Conservation (phyloP, 2,329 filamentous ascomycete genomes). For the Tolypocladium tropicale region DNA sequence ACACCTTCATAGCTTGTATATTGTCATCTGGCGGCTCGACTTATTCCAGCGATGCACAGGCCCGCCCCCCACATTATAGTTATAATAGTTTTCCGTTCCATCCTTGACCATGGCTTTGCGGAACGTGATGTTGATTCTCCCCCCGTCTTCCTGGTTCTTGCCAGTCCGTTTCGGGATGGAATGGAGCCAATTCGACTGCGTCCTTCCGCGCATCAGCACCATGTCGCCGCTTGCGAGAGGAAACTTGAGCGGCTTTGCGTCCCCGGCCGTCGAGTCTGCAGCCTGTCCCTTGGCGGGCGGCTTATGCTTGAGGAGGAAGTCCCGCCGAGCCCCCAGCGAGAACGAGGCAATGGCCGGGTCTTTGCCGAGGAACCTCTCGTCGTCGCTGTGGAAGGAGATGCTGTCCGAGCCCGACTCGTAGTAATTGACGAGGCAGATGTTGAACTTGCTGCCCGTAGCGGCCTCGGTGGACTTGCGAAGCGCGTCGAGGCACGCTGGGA, state of each 20-base stretch:
- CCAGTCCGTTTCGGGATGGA: constrained; percentile 66
- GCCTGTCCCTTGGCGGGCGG: constrained; percentile 30
- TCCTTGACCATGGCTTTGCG: constrained; percentile 58
- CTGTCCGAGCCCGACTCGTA: constrained; percentile 69
- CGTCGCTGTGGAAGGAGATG: constrained; percentile 72
- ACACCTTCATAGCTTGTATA: constrained; percentile 21
- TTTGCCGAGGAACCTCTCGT: constrained; percentile 63
- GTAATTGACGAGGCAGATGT: constrained; percentile 76
- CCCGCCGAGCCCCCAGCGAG: constrained; percentile 59
- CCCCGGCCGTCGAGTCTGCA: constrained; percentile 10
- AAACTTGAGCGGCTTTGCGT: constrained; percentile 34
- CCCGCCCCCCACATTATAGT: constrained; percentile 69
- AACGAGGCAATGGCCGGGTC: constrained; percentile 67
- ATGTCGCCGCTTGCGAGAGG: constrained; percentile 61
- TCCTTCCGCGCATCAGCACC: constrained; percentile 66
- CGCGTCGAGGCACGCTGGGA: constrained; percentile 58
- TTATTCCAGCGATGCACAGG: constrained; percentile 59
- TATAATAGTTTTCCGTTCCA: constrained; percentile 75
- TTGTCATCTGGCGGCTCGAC: constrained; percentile 36
- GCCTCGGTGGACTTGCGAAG: constrained; percentile 54
- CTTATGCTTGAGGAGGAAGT: constrained; percentile 76
- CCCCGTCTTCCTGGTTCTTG: constrained; percentile 50
- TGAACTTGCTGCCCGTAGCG: constrained; percentile 57
- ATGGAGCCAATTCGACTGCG: constrained; percentile 70
- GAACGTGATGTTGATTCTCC: constrained; percentile 70